A percentile compares a stretch with the other conserved stretches of the same genome.
phyloP scores from a whole-genome alignment of 805 yeast species.

The Zygotorulaspora danielsina region DNA sequence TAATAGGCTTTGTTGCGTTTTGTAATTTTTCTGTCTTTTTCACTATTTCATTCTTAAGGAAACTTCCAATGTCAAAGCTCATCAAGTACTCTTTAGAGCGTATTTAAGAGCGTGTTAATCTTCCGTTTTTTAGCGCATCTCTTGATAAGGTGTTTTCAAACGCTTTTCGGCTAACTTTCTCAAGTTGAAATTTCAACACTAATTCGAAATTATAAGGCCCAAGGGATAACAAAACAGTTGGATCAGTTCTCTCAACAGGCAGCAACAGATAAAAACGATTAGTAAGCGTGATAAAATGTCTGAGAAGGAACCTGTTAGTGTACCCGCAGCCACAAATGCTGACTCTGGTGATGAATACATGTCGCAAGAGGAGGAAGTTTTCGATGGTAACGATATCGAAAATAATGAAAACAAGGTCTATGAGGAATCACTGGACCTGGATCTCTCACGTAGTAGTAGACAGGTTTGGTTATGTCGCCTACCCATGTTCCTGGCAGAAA shows the following conservation, averaged over 20 bases:
- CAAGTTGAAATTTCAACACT: too few species aligned
- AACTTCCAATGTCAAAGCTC: slow-evolving; percentile 48
- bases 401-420: slow-evolving; percentile 36
- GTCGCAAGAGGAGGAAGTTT: slow-evolving; percentile 42
- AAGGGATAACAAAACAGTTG: too few species aligned
- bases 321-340: slow-evolving; percentile 5
- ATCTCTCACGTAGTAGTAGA: slow-evolving; percentile 54
- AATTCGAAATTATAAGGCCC: too few species aligned
- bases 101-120: not conserved
- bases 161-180: too few species aligned
- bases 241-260: too few species aligned
- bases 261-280: too few species aligned
- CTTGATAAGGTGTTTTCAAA: too few species aligned
- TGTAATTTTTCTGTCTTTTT: slow-evolving; percentile 37
- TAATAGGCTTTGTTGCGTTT: not conserved
- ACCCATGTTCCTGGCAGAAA: slow-evolving; percentile 79
- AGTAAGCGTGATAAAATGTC: slow-evolving; percentile 9
- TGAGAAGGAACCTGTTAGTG: slow-evolving; percentile 1
- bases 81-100: slow-evolving; percentile 25
- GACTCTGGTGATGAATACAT: slow-evolving; percentile 39
- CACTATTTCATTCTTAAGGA: slow-evolving; percentile 46
- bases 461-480: slow-evolving; percentile 90
- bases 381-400: slow-evolving; percentile 44
- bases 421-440: slow-evolving; percentile 75
- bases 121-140: not conserved